Percentiles rank a stretch among this genome's conserved stretches.
These are phyloP conservation scores for Fusarium sp. DNA, from an alignment of 2,329 filamentous ascomycete genomes.

Conservation along the genomic window DNA sequence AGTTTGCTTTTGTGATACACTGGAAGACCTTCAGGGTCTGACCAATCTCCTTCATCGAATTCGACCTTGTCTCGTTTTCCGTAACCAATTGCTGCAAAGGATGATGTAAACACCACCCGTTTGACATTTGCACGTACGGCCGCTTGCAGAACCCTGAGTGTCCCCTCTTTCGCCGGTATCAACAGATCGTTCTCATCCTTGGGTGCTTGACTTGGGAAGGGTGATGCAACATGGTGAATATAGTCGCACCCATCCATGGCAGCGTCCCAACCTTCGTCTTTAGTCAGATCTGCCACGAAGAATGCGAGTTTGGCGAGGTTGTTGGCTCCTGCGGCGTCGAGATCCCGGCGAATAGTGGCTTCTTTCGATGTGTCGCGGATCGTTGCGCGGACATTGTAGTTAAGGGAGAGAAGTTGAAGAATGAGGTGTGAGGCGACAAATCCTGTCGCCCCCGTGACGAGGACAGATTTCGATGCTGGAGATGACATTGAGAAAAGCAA, in stretches of 20 bases:
- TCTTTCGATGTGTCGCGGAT: background rate
- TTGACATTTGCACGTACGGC: background rate
- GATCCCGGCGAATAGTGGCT: background rate
- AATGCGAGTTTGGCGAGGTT: background rate
- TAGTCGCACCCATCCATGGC: background rate
- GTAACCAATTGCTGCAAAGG: background rate
- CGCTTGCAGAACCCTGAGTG: background rate
- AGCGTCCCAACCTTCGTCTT: background rate
- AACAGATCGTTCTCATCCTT: background rate
- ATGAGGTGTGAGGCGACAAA: conserved; percentile 4
- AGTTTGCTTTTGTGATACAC: conserved; percentile 10
- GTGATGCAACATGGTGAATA: background rate
- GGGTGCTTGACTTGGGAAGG: background rate
- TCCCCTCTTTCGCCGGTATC: background rate
- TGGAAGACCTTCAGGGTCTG: background rate
- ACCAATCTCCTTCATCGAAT: conserved; percentile 5
- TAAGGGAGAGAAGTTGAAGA: background rate
- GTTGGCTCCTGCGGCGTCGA: background rate
- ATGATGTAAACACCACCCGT: background rate
- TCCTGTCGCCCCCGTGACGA: conserved; percentile 1
- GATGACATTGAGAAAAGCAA: background rate
- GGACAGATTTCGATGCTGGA: background rate
- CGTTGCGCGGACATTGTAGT: background rate
- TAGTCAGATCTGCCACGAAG: background rate
- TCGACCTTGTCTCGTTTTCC: background rate